Percentiles rank a stretch among this genome's conserved stretches.
phyloP scores from a whole-genome alignment of 495 filamentous ascomycete genomes.

The Antarctomyces pellizariae region DNA sequence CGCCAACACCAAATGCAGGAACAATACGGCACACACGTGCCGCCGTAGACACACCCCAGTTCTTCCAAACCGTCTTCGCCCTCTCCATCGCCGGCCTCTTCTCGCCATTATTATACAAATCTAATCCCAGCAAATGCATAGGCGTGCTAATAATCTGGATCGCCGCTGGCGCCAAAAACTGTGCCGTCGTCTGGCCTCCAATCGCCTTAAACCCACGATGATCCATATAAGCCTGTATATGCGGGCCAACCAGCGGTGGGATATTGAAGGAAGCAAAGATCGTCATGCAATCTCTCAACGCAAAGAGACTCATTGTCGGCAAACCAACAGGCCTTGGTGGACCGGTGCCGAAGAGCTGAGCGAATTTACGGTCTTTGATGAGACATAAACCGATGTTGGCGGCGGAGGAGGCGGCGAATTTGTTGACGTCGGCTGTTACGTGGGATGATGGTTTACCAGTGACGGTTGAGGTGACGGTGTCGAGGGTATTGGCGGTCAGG shows the following conservation, averaged over 20 bases:
- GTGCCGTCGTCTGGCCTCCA: slow-evolving; percentile 35
- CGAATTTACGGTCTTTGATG: slow-evolving; percentile 80
- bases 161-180: slow-evolving; percentile 58
- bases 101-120: slow-evolving; percentile 58
- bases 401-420: slow-evolving; percentile 62
- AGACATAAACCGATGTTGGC: slow-evolving; percentile 82
- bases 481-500: slow-evolving; percentile 68
- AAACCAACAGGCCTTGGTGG: slow-evolving; percentile 28
- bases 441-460: slow-evolving; percentile 25
- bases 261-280: slow-evolving; percentile 91
- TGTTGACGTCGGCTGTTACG: slow-evolving; percentile 49
- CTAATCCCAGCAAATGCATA: slow-evolving; percentile 69
- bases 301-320: slow-evolving; percentile 57
- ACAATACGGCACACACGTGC: slow-evolving; percentile 81
- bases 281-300: slow-evolving; percentile 65
- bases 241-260: slow-evolving; percentile 50
- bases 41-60: slow-evolving; percentile 53
- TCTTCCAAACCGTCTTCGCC: slow-evolving; percentile 36
- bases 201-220: slow-evolving; percentile 18
- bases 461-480: slow-evolving; percentile 52
- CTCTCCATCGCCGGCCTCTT: slow-evolving; percentile 27
- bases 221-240: slow-evolving; percentile 28
- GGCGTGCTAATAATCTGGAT: slow-evolving; percentile 71
- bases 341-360: slow-evolving; percentile 51
- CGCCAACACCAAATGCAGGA: slow-evolving; percentile 82